Evolutionary conservation across 208 protist genomes (phyloP).

Genomic region (Angomonas deanei): DNA sequence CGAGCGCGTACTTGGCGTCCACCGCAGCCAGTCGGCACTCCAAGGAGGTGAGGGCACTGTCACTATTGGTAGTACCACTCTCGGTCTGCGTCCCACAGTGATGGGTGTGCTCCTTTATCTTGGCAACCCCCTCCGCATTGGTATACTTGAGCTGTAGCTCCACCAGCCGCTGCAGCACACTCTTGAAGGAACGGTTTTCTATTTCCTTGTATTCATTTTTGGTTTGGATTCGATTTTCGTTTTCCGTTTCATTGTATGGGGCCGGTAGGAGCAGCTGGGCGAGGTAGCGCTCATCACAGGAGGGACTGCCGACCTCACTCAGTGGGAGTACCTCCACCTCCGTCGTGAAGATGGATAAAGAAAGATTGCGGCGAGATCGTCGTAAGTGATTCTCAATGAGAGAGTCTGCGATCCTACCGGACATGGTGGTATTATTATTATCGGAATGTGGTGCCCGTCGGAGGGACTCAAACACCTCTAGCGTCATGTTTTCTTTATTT

Average conservation of each 20-base stretch:
- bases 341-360: constrained; percentile 72
- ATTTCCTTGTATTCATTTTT: constrained; percentile 11
- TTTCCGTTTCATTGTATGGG: background rate
- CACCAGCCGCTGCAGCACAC: constrained; percentile 56
- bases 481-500: background rate
- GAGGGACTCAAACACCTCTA: constrained; percentile 8
- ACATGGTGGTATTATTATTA: constrained; percentile 23
- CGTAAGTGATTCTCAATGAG: constrained; percentile 83
- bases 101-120: constrained; percentile 17
- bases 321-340: constrained; percentile 75
- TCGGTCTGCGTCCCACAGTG: constrained; percentile 61
- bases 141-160: constrained; percentile 18
- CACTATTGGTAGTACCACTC: constrained; percentile 13
- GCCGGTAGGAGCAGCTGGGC: constrained; percentile 28
- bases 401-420: constrained; percentile 48
- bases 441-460: background rate
- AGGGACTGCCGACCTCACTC: constrained; percentile 23
- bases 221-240: no score
- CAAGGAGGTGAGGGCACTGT: constrained; percentile 49
- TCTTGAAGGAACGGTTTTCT: constrained; percentile 23
- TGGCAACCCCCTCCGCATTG: background rate
- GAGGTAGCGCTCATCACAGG: constrained; percentile 42
- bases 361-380: constrained; percentile 58
- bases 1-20: constrained; percentile 80
- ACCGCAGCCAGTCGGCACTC: constrained; percentile 81